Evolutionary conservation across 345 rosid species (phyloP).

Genomic region (Gossypium sturtianum): DNA sequence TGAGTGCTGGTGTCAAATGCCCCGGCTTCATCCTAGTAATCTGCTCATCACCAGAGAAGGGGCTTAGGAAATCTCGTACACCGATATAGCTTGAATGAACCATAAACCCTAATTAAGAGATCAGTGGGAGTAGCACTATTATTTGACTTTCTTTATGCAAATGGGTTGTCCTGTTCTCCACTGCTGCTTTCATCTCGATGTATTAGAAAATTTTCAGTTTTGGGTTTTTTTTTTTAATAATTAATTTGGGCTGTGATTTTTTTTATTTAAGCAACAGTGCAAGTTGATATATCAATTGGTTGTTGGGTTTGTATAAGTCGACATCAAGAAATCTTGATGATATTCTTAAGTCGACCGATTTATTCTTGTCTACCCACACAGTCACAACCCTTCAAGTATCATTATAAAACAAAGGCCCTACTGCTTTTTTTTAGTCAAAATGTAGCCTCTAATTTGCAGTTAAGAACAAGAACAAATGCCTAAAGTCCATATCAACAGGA

Average conservation of each 20-base stretch:
- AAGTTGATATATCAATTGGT: background rate
- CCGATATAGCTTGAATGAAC: background rate
- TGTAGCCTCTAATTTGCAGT: background rate
- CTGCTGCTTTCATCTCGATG: background rate
- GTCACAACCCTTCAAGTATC: background rate
- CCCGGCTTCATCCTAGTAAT: background rate
- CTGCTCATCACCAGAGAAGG: background rate
- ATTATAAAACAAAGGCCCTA: background rate
- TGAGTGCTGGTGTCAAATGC: background rate
- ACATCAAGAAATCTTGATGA: background rate
- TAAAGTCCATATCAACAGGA: background rate
- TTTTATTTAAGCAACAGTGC: background rate
- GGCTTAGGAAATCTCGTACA: background rate
- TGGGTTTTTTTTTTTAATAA: background rate
- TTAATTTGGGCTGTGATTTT: background rate
- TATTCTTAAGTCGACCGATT: background rate
- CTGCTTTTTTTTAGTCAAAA: background rate
- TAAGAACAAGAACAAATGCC: slow-evolving; percentile 1
- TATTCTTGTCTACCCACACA: background rate
- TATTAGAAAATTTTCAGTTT: background rate
- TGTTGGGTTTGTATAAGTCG: background rate
- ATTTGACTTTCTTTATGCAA: background rate
- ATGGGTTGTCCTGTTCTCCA: background rate
- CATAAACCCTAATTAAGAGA: background rate
- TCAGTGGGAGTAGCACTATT: background rate